Conservation (phyloP, 164 flowering plant genomes). For the Cinnamomum micranthum region DNA sequence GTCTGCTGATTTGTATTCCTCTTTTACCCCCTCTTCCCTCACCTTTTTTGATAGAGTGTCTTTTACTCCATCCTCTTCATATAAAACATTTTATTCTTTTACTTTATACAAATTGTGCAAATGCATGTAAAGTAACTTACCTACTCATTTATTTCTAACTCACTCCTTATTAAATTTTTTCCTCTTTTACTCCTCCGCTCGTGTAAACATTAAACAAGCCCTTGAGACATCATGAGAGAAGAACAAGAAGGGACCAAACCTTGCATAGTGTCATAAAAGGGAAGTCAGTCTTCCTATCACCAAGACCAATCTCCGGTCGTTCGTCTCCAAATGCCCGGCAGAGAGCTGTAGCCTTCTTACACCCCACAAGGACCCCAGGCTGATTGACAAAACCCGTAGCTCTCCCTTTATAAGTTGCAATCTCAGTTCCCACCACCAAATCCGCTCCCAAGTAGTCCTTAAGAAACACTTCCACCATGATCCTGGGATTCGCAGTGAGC, state of each 20-base stretch:
- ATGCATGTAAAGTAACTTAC: too few relatives aligned
- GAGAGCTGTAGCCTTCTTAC: constrained; percentile 30
- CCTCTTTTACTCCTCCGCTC: too few relatives aligned
- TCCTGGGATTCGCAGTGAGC: constrained; percentile 29
- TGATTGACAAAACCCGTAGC: constrained; percentile 35
- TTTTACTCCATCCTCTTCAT: too few relatives aligned
- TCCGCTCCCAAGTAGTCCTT: constrained; percentile 29
- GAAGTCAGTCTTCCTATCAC: constrained; percentile 35
- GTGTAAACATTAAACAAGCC: too few relatives aligned
- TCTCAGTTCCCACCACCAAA: constrained; percentile 27
- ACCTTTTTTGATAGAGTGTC: too few relatives aligned
- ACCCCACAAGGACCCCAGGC: constrained; percentile 38
- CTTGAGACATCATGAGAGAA: too few relatives aligned
- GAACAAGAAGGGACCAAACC: constrained; percentile 13
- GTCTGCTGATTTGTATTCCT: too few relatives aligned
- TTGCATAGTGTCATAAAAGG: constrained; percentile 42
- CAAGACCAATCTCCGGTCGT: constrained; percentile 35
- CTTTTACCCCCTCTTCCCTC: too few relatives aligned
- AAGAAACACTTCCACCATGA: constrained; percentile 31
- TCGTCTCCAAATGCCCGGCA: constrained; percentile 20
- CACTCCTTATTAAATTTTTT: too few relatives aligned
- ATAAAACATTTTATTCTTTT: too few relatives aligned
- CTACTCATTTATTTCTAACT: too few relatives aligned
- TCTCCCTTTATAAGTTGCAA: constrained; percentile 21
- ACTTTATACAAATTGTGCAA: too few relatives aligned